Evolutionary conservation across 257 asterid genomes (phyloP).

Genomic region (Nicotiana sylvestris): DNA sequence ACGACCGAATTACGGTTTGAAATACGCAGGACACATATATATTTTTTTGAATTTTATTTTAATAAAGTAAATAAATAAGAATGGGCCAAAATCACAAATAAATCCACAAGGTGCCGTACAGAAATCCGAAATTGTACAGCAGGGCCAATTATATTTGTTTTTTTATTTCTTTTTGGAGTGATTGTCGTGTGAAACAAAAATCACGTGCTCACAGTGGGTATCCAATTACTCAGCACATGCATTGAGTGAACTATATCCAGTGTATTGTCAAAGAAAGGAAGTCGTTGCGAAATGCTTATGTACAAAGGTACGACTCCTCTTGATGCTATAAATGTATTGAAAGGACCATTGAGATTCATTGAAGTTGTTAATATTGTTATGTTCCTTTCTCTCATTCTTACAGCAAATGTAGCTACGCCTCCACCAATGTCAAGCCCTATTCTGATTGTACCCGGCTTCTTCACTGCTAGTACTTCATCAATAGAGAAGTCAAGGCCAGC

Average conservation of each 20-base stretch:
- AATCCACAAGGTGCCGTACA: too few relatives aligned
- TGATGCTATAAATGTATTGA: constrained; percentile 58
- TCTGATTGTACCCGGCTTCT: constrained; percentile 44
- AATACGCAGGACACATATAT: too few relatives aligned
- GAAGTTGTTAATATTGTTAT: constrained; percentile 55
- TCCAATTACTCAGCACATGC: constrained; percentile 76
- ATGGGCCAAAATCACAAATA: too few relatives aligned
- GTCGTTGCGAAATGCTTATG: constrained; percentile 63
- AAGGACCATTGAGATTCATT: constrained; percentile 67
- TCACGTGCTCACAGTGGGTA: too few relatives aligned
- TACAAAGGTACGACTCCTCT: constrained; percentile 68
- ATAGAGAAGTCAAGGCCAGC: constrained; percentile 47
- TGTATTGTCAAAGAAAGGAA: constrained; percentile 71
- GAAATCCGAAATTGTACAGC: too few relatives aligned
- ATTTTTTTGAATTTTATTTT: too few relatives aligned
- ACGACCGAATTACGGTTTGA: too few relatives aligned
- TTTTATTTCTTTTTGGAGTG: too few relatives aligned
- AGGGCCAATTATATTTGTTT: too few relatives aligned
- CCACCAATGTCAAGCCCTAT: constrained; percentile 81
- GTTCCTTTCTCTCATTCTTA: constrained; percentile 59
- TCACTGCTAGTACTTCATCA: constrained; percentile 52
- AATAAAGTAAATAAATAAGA: too few relatives aligned
- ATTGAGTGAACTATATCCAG: constrained; percentile 62
- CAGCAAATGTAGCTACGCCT: constrained; percentile 74
- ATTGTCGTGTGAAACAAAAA: too few relatives aligned